Conservation (phyloP, 2,329 filamentous ascomycete species). For the Ascochyta pisi region DNA sequence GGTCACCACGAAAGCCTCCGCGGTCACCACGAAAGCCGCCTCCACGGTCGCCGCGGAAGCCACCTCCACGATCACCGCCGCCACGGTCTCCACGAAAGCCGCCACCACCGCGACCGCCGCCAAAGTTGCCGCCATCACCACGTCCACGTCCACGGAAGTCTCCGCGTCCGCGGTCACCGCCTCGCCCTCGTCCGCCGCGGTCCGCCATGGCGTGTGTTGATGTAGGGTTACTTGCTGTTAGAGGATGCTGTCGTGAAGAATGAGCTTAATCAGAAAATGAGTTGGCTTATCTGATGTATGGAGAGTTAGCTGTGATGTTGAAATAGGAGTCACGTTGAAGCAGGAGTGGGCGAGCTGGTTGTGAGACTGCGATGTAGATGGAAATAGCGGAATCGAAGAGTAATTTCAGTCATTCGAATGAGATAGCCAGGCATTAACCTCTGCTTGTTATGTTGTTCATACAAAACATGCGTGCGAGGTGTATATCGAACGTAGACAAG, state of each 20-base stretch:
- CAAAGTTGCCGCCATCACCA: conserved; percentile 31
- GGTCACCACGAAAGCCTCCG: conserved; percentile 21
- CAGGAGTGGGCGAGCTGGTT: neutral
- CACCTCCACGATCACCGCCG: conserved; percentile 20
- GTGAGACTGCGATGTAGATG: neutral
- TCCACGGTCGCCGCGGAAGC: conserved; percentile 17
- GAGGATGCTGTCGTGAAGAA: neutral
- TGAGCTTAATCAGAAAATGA: neutral
- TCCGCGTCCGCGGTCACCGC: conserved; percentile 31
- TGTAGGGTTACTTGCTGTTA: neutral
- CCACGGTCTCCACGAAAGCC: conserved; percentile 26
- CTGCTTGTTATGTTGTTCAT: neutral
- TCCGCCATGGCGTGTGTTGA: conserved; percentile 7
- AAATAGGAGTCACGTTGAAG: neutral
- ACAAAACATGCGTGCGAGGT: neutral
- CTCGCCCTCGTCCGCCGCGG: conserved; percentile 18
- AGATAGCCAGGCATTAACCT: neutral
- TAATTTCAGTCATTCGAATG: neutral
- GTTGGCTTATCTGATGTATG: neutral
- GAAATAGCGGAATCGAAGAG: neutral
- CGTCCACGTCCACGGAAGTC: conserved; percentile 30
- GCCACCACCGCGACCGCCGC: conserved; percentile 21
- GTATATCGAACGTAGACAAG: neutral
- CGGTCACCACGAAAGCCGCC: conserved; percentile 23
- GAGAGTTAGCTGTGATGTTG: neutral